Base-by-base conservation (phyloP, 2,329 filamentous ascomycete genomes). In the Chrysosporium queenslandicum region DNA sequence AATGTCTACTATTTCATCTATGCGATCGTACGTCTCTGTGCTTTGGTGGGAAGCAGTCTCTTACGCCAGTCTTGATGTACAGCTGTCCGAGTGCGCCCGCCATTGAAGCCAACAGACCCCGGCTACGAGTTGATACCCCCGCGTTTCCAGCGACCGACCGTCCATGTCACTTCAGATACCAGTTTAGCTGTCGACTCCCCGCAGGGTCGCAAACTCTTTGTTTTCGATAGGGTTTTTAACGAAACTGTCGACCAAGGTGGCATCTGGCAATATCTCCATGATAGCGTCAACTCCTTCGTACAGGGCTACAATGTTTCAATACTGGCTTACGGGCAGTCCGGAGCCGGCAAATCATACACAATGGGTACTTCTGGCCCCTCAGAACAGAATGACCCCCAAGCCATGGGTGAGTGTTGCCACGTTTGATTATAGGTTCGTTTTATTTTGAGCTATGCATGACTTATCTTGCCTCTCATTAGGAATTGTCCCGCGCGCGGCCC, bases 251-350 rank as follows among this genome's bases (percentile, higher is more conserved):
- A 80, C 55, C 92, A 98, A 67, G 86, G 92, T 59, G 91, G 90
- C 43, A 74, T 98, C 43, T 98, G 91, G 87, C 86, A 95, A 43
- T 98, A 98, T 63, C 75, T 98, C 46, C 81, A 81, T 56, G 92
- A 98, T 60, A 94, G 89, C 61, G 86, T 97, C 60, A 81, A 77
- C 61, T 87, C 90, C 2, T 98, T 98, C 61, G 75, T 92, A 1
- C 88, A 96, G 65, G 92, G 92, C 51, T 98, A 97, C 78, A 98
- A 98, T 80, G 92, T 98, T 54, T 98, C 92, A 2, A 81, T 98
- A 46, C 75, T 98, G 61, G 92, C 92, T 45, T 98, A 98, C 64
- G 92, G 92, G 59, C 92, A 98, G 74, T 98, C 92, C 25, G 92
- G 92, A 53, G 89, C 92, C 9, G 92, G 92, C 61, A 98, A 98